A percentile compares a stretch with the other conserved stretches of the same genome.
Conservation (phyloP, 106 monocot genomes). For the Dendrobium officinale region DNA sequence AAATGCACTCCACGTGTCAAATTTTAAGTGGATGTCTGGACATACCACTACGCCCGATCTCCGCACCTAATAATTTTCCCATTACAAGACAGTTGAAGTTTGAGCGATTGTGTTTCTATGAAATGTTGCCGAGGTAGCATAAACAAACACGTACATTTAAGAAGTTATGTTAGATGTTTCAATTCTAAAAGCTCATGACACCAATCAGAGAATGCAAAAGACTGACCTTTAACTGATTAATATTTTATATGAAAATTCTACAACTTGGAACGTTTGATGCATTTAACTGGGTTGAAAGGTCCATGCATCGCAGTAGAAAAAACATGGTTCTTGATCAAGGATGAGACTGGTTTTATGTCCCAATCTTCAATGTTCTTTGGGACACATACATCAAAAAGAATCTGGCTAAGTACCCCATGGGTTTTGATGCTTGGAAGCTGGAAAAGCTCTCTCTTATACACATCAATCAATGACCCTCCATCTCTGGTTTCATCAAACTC, state of each 20-base stretch:
- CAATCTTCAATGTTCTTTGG: conserved; percentile 77
- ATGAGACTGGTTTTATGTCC: conserved; percentile 30
- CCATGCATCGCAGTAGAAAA: not conserved
- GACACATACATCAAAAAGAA: conserved; percentile 59
- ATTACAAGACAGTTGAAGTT: no score
- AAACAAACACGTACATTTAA: no score
- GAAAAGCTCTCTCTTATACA: conserved; percentile 33
- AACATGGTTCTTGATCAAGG: conserved; percentile 9
- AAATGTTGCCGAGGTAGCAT: no score
- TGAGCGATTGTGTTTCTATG: no score
- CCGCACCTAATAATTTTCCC: no score
- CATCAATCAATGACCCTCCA: conserved; percentile 20
- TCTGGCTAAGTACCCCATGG: conserved; percentile 55
- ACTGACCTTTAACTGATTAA: no score
- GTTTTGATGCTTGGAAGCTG: conserved; percentile 38
- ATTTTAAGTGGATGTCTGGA: no score
- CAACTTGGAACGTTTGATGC: conserved; percentile 33
- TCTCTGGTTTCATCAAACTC: conserved; percentile 38
- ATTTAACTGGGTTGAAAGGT: conserved; percentile 33
- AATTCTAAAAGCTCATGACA: no score
- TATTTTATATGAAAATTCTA: conserved; percentile 11
- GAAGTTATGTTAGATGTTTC: no score
- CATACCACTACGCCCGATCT: no score
- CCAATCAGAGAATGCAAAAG: no score
- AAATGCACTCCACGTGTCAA: no score